These are phyloP conservation scores for Postia placenta DNA, from an alignment of 768 basidiomycete genomes.

Conservation along the genomic window DNA sequence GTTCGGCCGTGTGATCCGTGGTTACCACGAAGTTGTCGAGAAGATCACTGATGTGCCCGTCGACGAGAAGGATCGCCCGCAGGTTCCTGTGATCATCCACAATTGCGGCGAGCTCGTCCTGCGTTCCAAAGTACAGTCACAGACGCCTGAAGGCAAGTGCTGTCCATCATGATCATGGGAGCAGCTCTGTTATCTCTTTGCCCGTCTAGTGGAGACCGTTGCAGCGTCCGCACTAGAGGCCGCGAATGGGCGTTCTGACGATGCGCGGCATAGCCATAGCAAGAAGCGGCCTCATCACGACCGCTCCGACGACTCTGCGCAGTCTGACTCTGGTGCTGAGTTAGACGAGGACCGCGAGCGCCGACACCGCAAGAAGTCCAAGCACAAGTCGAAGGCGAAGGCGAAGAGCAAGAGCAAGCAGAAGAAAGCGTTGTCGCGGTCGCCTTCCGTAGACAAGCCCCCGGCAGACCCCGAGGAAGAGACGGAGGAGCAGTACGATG, in stretches of 20 bases:
- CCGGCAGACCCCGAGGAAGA: constrained; percentile 32
- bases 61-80: constrained; percentile 72
- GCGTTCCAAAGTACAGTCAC: constrained; percentile 31
- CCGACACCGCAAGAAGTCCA: constrained; percentile 22
- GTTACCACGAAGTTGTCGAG: constrained; percentile 53
- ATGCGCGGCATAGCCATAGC: constrained; percentile 11
- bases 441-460: constrained; percentile 3
- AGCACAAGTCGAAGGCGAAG: background rate
- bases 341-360: constrained; percentile 17
- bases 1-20: constrained; percentile 45
- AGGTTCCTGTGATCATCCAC: constrained; percentile 56
- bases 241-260: constrained; percentile 6
- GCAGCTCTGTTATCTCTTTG: background rate
- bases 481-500: constrained; percentile 71
- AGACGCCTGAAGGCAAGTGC: constrained; percentile 16
- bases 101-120: constrained; percentile 87
- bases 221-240: constrained; percentile 4
- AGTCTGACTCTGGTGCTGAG: constrained; percentile 2
- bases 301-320: background rate
- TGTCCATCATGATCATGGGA: background rate
- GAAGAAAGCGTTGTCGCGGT: background rate
- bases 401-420: constrained; percentile 7
- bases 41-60: constrained; percentile 59
- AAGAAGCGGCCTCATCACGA: constrained; percentile 10
- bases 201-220: constrained; percentile 9